Evolutionary conservation across 2,329 filamentous ascomycete genomes (phyloP), one percentile per base, ranked within the genome.

Genomic region (Grosmannia clavigera): DNA sequence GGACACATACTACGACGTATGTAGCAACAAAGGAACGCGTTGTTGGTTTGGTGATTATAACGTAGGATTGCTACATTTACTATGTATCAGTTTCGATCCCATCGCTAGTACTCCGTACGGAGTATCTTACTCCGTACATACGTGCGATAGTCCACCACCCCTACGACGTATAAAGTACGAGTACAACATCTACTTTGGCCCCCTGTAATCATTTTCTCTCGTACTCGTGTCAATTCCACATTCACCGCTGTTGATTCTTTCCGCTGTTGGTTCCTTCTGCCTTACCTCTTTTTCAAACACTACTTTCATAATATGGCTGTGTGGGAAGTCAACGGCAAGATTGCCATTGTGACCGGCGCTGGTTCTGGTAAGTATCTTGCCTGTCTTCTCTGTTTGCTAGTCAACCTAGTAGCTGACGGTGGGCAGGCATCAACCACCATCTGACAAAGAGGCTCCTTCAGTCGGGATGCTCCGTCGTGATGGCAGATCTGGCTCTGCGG

Each of bases 281-380:
- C 12, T 27, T 7, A 52, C n/a, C 4, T 19, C 11, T 46, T n/a
- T 14, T 19, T 11, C 22, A 3, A 33, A 6, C 12, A 53, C 29
- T 6, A 31, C 33, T 10, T 33, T 10, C 6, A 51, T 22, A 58
- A 33, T 1, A 58, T 58, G 57, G 27, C 50, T 35, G 50, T 31
- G 7, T 58, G 43, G 25, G 51, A 58, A 9, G 53, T 58, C 57
- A 58, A 58, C 33, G 74, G 73, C 59, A 77, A 75, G 66, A 74
- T 77, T 25, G 79, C 79, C 12, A 78, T 82, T 55, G 70, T 82
- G 33, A 82, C 79, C 14, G 79, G 79, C 35, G 79, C 77, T 46
- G 79, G 79, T 31, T 81, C 78, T 51, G 79, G 78, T 76, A 68
- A 22, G 6, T 5, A 33, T 6, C 33, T 33, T 7, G 2, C 33